Evolutionary conservation across 2,329 filamentous ascomycete genomes (phyloP), one percentile per base, ranked within the genome.

Genomic region (Fusarium sp.): DNA sequence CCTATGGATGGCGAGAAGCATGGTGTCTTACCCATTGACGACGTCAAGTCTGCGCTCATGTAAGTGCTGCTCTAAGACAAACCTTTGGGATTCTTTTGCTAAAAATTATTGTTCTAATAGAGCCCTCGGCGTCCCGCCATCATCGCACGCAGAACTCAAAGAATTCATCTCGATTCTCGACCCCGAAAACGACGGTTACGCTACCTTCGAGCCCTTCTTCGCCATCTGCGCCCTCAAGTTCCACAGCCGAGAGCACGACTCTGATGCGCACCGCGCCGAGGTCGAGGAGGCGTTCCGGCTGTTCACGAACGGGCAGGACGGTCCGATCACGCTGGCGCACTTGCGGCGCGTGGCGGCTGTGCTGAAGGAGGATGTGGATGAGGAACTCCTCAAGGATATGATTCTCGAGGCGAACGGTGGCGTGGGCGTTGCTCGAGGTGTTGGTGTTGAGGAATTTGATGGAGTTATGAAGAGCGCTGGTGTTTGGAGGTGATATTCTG

Each of bases 321-420:
- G 75, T 1, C 87, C 87, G n/a, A 97, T 99, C 70, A 96, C 92
- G 3, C 75, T 98, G 27, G 86, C 85, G 17, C 91, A 97, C 79
- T 80, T 99, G 76, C 87, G 88, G 75, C 85, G 91, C 73, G 90
- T 97, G 54, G 94, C 94, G 41, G 88, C 87, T 71, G 87, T 93
- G 72, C 81, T 99, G 73, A 92, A 93, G 79, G 93, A 97, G 80
- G 93, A 90, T 65, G 90, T 97, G 23, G 87, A 88, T 61, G 96
- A 98, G 73, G 90, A 93, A 48, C 80, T 97, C 75, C 81, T 99
- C 75, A 88, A 88, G 81, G 94, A 97, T 82, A 99, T 99, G 96
- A 91, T 99, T 59, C 82, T 94, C 48, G 95, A 98, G 83, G 96
- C 95, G 48, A 97, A 96, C 78, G 92, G 92, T 4, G 93, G 92